phyloP scores from a whole-genome alignment of 129 eudicot species.

The Scalesia atractyloides region DNA sequence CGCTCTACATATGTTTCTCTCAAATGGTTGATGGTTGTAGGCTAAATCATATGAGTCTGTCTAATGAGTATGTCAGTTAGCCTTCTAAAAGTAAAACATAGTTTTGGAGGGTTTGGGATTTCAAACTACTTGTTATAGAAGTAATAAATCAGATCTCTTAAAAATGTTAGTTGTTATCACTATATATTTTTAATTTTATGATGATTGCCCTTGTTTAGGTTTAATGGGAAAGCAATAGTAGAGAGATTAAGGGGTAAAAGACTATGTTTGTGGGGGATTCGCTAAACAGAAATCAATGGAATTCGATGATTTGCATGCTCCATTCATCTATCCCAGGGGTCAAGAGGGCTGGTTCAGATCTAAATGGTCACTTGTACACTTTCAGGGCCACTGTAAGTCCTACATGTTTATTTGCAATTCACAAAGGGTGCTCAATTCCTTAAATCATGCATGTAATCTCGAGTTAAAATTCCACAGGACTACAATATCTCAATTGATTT shows the following conservation, averaged over 20 bases:
- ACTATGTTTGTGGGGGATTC: slow-evolving; percentile 76
- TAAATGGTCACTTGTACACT: slow-evolving; percentile 40
- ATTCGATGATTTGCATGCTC: slow-evolving; percentile 71
- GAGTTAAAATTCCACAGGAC: slow-evolving; percentile 33
- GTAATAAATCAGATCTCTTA: too few species aligned
- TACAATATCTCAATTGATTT: slow-evolving; percentile 59
- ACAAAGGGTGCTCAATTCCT: background rate
- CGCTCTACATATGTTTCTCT: too few species aligned
- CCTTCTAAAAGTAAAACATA: too few species aligned
- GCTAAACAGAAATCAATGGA: slow-evolving; percentile 72
- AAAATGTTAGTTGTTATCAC: too few species aligned
- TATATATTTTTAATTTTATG: background rate
- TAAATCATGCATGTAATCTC: background rate
- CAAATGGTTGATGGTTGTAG: too few species aligned
- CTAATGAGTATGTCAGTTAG: too few species aligned
- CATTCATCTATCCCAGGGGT: slow-evolving; percentile 43
- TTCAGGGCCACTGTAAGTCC: slow-evolving; percentile 51
- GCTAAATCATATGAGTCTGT: too few species aligned
- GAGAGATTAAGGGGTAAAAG: slow-evolving; percentile 66
- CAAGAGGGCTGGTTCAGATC: slow-evolving; percentile 37
- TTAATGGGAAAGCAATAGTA: slow-evolving; percentile 48
- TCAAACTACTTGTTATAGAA: too few species aligned
- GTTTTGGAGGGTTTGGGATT: too few species aligned
- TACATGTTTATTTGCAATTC: background rate
- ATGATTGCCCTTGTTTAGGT: slow-evolving; percentile 38